phyloP scores from a whole-genome alignment of 768 basidiomycete genomes.

The Mycena epipterygia region DNA sequence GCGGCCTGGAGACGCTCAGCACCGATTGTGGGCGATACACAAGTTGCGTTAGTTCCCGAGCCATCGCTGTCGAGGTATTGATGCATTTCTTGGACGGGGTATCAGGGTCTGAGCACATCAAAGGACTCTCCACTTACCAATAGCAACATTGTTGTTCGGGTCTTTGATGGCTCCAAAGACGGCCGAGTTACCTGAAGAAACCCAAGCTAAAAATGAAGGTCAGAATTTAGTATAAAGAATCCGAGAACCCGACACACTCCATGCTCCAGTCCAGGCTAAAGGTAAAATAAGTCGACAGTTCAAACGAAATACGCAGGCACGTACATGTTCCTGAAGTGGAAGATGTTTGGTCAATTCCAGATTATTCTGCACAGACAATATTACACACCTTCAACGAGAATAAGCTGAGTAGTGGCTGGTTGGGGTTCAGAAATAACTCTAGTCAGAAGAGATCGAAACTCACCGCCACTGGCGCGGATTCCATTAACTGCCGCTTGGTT shows the following conservation, averaged over 20 bases:
- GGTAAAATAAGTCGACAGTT: not conserved
- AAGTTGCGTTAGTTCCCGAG: slow-evolving; percentile 66
- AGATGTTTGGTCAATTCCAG: not conserved
- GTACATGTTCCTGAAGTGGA: slow-evolving; percentile 34
- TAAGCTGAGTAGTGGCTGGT: slow-evolving; percentile 66
- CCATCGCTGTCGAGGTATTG: slow-evolving; percentile 79
- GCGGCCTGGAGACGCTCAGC: slow-evolving; percentile 68
- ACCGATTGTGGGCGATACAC: slow-evolving; percentile 73
- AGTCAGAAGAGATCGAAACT: not conserved
- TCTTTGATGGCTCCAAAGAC: slow-evolving; percentile 67
- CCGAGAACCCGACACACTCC: slow-evolving; percentile 53
- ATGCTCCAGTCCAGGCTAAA: slow-evolving; percentile 69
- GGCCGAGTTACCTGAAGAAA: slow-evolving; percentile 66
- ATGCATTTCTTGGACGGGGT: slow-evolving; percentile 67
- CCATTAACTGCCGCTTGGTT: slow-evolving; percentile 78
- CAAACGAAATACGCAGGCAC: slow-evolving; percentile 3
- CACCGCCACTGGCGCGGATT: slow-evolving; percentile 66
- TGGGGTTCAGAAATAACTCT: not conserved
- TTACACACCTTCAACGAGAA: slow-evolving; percentile 58
- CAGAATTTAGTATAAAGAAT: not conserved
- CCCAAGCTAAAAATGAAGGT: slow-evolving; percentile 57
- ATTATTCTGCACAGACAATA: not conserved
- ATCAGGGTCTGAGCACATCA: not conserved
- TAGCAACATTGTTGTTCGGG: slow-evolving; percentile 73
- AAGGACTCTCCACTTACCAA: slow-evolving; percentile 52